These are phyloP conservation scores for Umbilicus rupestris DNA, from an alignment of 164 flowering plant species.

Conservation along the genomic window DNA sequence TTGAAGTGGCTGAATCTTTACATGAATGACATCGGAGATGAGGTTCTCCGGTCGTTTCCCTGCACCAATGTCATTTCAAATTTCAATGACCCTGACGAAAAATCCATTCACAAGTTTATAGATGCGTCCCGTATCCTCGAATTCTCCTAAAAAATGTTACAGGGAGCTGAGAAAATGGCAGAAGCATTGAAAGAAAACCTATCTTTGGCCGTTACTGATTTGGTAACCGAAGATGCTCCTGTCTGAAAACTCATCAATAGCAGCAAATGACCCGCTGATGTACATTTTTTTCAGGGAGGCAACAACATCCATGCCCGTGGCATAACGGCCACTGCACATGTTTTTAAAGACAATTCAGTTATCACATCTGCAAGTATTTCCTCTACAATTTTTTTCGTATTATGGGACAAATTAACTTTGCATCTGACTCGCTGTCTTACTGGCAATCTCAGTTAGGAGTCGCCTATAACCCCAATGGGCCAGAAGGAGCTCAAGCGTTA, in stretches of 20 bases:
- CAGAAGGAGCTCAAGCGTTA: conserved; percentile 84
- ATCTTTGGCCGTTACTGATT: conserved; percentile 48
- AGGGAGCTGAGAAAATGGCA: conserved; percentile 89
- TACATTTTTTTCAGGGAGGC: conserved; percentile 86
- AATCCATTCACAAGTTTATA: no score
- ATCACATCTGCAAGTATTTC: conserved; percentile 53
- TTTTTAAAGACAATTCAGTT: conserved; percentile 62
- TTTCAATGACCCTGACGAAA: neutral
- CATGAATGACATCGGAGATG: conserved; percentile 96
- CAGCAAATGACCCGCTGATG: conserved; percentile 1
- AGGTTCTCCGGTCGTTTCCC: conserved; percentile 35
- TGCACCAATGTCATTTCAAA: neutral
- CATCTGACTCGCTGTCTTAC: conserved; percentile 7
- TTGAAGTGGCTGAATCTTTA: conserved; percentile 69
- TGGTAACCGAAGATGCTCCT: conserved; percentile 37
- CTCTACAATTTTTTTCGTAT: conserved; percentile 1
- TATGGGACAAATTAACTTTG: neutral
- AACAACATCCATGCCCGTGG: conserved; percentile 84
- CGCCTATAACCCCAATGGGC: conserved; percentile 88
- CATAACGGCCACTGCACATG: conserved; percentile 43
- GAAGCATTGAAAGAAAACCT: conserved; percentile 80
- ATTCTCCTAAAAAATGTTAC: conserved; percentile 1
- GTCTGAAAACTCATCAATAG: neutral
- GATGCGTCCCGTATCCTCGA: neutral
- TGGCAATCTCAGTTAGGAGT: conserved; percentile 62